A percentile compares a stretch with the other conserved stretches of the same genome.
These are phyloP conservation scores for Leersia perrieri DNA, from an alignment of 176 grass and related monocot species.

Conservation along the genomic window DNA sequence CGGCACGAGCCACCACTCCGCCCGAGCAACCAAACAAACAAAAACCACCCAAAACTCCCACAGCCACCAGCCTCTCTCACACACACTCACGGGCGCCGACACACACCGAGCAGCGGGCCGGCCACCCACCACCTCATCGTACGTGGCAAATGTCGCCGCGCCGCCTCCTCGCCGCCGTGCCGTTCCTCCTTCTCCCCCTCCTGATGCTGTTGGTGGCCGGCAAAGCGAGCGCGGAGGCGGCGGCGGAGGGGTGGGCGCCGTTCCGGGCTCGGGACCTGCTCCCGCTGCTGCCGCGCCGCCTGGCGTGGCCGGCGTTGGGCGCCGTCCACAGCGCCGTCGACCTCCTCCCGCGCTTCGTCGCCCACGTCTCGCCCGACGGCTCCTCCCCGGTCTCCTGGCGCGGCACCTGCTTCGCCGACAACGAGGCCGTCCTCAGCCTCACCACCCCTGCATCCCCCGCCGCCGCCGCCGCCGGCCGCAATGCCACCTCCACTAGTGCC, in stretches of 20 bases:
- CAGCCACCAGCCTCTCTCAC: too few species aligned
- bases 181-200: not conserved
- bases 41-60: too few species aligned
- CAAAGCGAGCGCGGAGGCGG: not conserved
- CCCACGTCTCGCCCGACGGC: conserved; percentile 51
- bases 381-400: conserved; percentile 46
- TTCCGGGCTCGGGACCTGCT: conserved; percentile 63
- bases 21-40: too few species aligned
- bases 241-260: conserved; percentile 27
- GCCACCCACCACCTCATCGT: too few species aligned
- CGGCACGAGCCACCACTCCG: too few species aligned
- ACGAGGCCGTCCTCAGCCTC: conserved; percentile 63
- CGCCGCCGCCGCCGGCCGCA: not conserved
- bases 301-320: conserved; percentile 71
- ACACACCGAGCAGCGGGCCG: too few species aligned
- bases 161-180: not conserved
- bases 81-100: too few species aligned
- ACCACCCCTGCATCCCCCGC: too few species aligned
- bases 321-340: conserved; percentile 82
- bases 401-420: conserved; percentile 79
- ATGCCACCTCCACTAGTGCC: conserved; percentile 4
- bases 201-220: not conserved
- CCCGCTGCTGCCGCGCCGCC: conserved; percentile 63
- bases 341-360: conserved; percentile 82
- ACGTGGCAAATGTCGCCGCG: too few species aligned